Evolutionary conservation across 257 asterid genomes (phyloP), one percentile per base, ranked within the genome.

Genomic region (Solanum pimpinellifolium): DNA sequence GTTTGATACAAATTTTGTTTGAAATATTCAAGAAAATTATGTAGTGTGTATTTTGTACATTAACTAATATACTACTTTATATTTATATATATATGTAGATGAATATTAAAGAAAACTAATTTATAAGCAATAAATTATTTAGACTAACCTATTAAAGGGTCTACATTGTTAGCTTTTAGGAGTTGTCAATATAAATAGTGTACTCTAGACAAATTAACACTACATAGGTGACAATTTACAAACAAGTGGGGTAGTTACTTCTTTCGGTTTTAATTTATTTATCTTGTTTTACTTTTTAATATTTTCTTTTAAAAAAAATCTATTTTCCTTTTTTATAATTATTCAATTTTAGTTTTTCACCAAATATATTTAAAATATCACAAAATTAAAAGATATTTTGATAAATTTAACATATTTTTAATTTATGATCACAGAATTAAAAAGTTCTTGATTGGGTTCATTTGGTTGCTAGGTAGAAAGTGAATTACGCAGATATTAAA

Each of bases 261-360:
- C 0, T 2, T 2, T 18, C 2, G 3, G 0, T 20, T 20, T 56
- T 7, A 56, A 56, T 56, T 56, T 18, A 18, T 56, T 56, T 56
- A 11, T 56, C 4, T 7, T 56, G 0, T 9, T 52, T 16, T 52
- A 47, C 0, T 15, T 49, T 14, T 49, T 49, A 16, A 1, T 49
- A 15, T 49, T 0, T 35, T 35, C 7, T 41, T 15, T 5, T 0
- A 0, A 14, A 49, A 49, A 49, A 15, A 15, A 6, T 1, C 23
- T 49, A 18, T 49, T 49, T 49, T 49, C 23, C 1, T 18, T 56
- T 56, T 56, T 56, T 18, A 18, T 0, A 56, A 56, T 1, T 56
- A 18, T 56, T 56, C 20, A 56, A 56, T 56, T 56, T 56, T 1
- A 56, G 0, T 18, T 56, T 56, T 18, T 18, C 1, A 56, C 1